phyloP scores from a whole-genome alignment of 495 filamentous ascomycete species.

The Pseudevernia furfuracea region DNA sequence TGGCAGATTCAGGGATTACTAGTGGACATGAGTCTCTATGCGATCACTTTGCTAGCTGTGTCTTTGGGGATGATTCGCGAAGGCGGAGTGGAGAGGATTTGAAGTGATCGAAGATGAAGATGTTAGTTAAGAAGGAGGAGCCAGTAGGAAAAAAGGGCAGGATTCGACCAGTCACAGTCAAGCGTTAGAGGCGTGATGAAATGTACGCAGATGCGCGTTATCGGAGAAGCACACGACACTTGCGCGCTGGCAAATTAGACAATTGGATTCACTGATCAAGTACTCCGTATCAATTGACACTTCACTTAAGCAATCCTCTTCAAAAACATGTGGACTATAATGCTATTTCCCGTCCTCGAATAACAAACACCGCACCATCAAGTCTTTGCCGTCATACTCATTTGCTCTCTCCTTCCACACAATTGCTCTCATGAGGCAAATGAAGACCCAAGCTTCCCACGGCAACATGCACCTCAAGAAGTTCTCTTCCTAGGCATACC shows the following conservation, averaged over 20 bases:
- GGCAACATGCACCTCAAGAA: neutral
- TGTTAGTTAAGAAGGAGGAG: neutral
- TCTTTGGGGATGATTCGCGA: neutral
- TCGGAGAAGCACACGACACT: conserved; percentile 14
- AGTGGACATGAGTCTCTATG: neutral
- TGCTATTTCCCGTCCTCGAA: neutral
- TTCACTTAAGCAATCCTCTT: neutral
- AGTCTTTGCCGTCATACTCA: neutral
- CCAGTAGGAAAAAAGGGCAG: neutral
- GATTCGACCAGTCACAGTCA: conserved; percentile 1
- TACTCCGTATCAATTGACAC: too few species aligned
- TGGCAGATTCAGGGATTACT: neutral
- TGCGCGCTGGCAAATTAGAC: conserved; percentile 10
- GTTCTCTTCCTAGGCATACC: neutral
- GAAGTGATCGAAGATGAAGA: neutral
- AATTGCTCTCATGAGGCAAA: neutral
- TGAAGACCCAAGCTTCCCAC: neutral
- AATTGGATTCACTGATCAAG: too few species aligned
- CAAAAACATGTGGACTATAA: neutral
- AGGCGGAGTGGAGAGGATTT: neutral
- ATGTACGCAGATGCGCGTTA: neutral
- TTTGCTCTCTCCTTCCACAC: neutral
- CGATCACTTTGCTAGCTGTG: neutral
- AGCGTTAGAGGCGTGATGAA: neutral
- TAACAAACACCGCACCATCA: neutral